phyloP scores from a whole-genome alignment of 2,329 filamentous ascomycete species.

The Xylariaceae sp. region DNA sequence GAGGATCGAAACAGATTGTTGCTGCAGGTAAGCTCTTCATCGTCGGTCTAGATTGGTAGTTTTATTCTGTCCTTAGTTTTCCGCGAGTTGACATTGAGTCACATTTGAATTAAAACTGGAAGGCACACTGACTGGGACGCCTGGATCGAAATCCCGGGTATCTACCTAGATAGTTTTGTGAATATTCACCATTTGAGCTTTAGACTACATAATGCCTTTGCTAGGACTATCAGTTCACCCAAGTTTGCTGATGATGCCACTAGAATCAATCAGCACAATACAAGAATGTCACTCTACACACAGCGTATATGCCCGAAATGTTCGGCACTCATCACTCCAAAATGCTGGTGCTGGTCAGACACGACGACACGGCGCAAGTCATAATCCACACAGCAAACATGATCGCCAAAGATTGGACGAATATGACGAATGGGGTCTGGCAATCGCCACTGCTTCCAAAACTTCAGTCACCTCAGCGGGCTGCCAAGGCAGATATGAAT shows the following conservation, averaged over 20 bases:
- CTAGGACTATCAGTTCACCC: background rate
- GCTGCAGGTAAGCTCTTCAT: constrained; percentile 58
- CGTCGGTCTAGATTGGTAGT: background rate
- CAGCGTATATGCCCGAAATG: constrained; percentile 80
- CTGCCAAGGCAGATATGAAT: constrained; percentile 29
- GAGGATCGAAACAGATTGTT: constrained; percentile 66
- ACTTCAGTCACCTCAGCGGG: constrained; percentile 24
- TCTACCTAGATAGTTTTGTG: background rate
- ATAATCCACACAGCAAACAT: constrained; percentile 91
- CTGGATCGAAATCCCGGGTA: background rate
- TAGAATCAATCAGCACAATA: constrained; percentile 68
- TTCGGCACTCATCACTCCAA: constrained; percentile 89
- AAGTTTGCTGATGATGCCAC: constrained; percentile 20
- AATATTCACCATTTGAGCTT: background rate
- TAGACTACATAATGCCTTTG: background rate
- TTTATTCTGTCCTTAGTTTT: background rate
- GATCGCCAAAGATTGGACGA: constrained; percentile 86
- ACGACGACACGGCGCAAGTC: constrained; percentile 78
- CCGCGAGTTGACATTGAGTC: background rate
- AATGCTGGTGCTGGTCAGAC: constrained; percentile 83
- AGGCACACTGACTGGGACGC: background rate
- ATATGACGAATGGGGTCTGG: constrained; percentile 89
- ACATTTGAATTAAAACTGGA: background rate
- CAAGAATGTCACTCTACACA: constrained; percentile 72
- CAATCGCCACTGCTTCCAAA: constrained; percentile 72